Evolutionary conservation across 352 stramenopile species (phyloP), one percentile per base, ranked within the genome.

Genomic region (Phytophthora citrophthora): DNA sequence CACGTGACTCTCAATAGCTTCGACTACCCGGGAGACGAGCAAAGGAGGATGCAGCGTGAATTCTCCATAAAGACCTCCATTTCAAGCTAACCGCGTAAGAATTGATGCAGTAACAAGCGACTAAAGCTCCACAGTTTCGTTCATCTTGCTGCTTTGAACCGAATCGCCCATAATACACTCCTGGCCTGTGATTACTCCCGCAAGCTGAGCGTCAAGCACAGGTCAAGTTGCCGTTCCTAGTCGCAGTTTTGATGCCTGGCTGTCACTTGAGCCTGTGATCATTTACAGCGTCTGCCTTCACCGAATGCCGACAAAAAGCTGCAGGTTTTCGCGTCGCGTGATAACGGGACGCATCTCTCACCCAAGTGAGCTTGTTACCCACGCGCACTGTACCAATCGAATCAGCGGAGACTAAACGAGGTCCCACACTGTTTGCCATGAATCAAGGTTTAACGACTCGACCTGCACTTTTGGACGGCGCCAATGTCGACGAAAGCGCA

Each of bases 271-370:
- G 18, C 1, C 4, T 46, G 18, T 26, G 16, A 10, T 20, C 29
- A 34, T 13, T 13, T 34, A 23, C 12, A 26, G 32, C 18, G 5
- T 61, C n/a, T 11, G 9, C 36, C 54, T 68, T 56, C 48, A 52
- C 5, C n/a, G 15, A 47, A 18, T 43, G 26, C 12, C 15, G 36
- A 8, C 36, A 18, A 43, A 34, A 34, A 34, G 12, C 4, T 41
- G 7, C 27, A 32, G 32, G 18, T 15, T 36, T 55, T 55, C 26
- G 32, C 46, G 39, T 50, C 57, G 24, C 51, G 38, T 64, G 61
- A 64, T 59, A 70, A 55, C 40, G 39, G 63, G 32, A n/a, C 52
- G 36, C 52, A 57, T 68, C 53, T 68, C 38, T 70, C 16, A 49
- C 48, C 32, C 48, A 57, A 55, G 34, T 24, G 0, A 18, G 23